Percentiles rank a stretch among this genome's conserved stretches.
Conservation (phyloP, 1,284 basidiomycete species). For the Marasmius fiardii region DNA sequence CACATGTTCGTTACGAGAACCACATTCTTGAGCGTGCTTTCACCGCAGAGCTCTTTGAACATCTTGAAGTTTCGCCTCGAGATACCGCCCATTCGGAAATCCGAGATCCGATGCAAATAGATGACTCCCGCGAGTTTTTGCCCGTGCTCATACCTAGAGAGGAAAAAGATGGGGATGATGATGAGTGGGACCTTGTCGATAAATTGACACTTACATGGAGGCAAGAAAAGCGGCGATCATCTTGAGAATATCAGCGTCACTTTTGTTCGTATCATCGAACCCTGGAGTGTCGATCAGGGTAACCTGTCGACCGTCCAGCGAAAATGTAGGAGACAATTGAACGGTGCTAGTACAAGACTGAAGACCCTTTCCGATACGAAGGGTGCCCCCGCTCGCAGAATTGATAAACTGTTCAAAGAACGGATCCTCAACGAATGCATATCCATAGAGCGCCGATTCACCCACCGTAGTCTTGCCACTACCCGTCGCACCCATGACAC, state of each 20-base stretch:
- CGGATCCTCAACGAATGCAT: too few species aligned
- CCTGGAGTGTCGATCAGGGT: constrained; percentile 31
- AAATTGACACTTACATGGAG: constrained; percentile 15
- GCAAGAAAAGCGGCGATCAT: constrained; percentile 21
- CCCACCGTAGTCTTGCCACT: not conserved
- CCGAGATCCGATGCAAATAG: constrained; percentile 51
- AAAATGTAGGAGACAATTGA: constrained; percentile 23
- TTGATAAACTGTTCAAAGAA: constrained; percentile 35
- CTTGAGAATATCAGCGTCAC: constrained; percentile 26
- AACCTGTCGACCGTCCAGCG: constrained; percentile 22
- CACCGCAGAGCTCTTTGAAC: constrained; percentile 49
- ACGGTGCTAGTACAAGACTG: constrained; percentile 28
- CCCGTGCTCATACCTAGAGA: constrained; percentile 23
- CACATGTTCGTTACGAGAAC: constrained; percentile 47
- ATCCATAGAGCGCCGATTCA: too few species aligned
- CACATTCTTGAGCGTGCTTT: constrained; percentile 40
- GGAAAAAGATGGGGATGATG: not conserved
- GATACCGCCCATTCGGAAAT: constrained; percentile 41
- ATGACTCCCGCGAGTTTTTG: constrained; percentile 41
- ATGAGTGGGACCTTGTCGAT: not conserved
- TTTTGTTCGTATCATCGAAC: constrained; percentile 29
- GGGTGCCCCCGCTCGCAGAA: constrained; percentile 25
- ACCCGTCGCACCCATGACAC: not conserved
- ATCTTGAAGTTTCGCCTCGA: constrained; percentile 43
- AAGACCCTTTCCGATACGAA: constrained; percentile 26